Evolutionary conservation across 1,284 basidiomycete species (phyloP), one percentile per base, ranked within the genome.

Genomic region (Cryptococcus floricola): DNA sequence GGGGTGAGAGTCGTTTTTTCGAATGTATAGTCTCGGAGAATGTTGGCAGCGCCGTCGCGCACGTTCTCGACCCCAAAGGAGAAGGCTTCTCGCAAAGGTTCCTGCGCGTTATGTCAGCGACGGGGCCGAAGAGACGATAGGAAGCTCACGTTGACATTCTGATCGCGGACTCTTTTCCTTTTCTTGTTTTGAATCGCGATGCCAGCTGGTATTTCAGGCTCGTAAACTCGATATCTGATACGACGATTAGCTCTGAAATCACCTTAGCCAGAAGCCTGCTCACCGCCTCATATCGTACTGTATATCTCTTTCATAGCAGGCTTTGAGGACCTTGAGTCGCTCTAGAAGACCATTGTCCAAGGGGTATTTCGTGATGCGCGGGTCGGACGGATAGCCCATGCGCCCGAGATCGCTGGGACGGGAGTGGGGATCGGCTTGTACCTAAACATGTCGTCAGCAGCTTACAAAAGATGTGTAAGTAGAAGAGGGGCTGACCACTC

Each of bases 121-220:
- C n/a, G 1, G 19, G 12, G 8, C 9, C 27, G 23, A 5, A 18
- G 27, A 34, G 39, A 25, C 16, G 14, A 18, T 2, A 9, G 7
- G 13, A 27, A 19, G 39, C 66, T 57, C 38, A 70, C 67, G 31
- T 66, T 71, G 39, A 71, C 47, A 23, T 69, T 68, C 50, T 67
- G 63, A 47, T 75, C 69, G 5, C 67, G 56, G 2, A 67, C 67
- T 5, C 68, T 53, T 58, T 67, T 70, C 31, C 73, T 57, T 28
- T 59, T 44, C 48, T 65, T 67, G 63, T 70, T 71, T 39, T 61
- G 62, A 18, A 67, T 52, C 0, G 70, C 69, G 2, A 73, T 66
- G 18, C 70, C 70, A 6, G 67, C 58, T 0, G 70, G 69, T 10
- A 71, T 62, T 58, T 75, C 73, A 0, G 59, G 60, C 59, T 75